These are phyloP conservation scores for Sporothrix protearum DNA, from an alignment of 2,329 filamentous ascomycete genomes.

Conservation along the genomic window DNA sequence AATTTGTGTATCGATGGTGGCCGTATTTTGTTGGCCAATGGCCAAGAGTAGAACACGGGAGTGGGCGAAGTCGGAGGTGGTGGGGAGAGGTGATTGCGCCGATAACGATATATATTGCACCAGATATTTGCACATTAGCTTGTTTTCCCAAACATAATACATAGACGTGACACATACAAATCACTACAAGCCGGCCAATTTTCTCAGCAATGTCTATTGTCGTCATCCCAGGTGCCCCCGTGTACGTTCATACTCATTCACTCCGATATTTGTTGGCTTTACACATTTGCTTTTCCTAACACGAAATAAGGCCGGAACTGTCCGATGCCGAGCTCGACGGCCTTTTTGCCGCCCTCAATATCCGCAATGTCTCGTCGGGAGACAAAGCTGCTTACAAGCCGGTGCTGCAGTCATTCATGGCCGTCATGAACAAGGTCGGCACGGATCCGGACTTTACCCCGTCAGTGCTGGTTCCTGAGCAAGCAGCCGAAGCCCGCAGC, in stretches of 20 bases:
- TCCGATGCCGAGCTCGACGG: not conserved
- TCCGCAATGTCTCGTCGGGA: conserved; percentile 25
- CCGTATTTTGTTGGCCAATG: conserved; percentile 26
- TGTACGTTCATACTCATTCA: conserved; percentile 17
- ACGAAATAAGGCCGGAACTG: conserved; percentile 3
- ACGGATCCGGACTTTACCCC: conserved; percentile 33
- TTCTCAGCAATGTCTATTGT: conserved; percentile 23
- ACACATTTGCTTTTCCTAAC: not conserved
- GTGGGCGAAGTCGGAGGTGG: conserved; percentile 5
- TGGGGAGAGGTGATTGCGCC: not conserved
- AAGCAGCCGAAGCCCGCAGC: conserved; percentile 23
- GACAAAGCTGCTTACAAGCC: conserved; percentile 33
- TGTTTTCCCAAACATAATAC: not conserved
- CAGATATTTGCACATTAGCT: not conserved
- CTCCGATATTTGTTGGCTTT: too few species aligned
- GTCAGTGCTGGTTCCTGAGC: conserved; percentile 26
- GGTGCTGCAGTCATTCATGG: conserved; percentile 33
- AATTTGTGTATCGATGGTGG: conserved; percentile 27
- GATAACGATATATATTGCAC: conserved; percentile 1
- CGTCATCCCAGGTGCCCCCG: conserved; percentile 16
- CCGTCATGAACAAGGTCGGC: conserved; percentile 31
- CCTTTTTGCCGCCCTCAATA: conserved; percentile 27
- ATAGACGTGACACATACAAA: not conserved
- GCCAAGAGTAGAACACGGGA: conserved; percentile 20
- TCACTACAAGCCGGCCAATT: not conserved